phyloP scores from a whole-genome alignment of 805 yeast genomes.

The Candida orba region DNA sequence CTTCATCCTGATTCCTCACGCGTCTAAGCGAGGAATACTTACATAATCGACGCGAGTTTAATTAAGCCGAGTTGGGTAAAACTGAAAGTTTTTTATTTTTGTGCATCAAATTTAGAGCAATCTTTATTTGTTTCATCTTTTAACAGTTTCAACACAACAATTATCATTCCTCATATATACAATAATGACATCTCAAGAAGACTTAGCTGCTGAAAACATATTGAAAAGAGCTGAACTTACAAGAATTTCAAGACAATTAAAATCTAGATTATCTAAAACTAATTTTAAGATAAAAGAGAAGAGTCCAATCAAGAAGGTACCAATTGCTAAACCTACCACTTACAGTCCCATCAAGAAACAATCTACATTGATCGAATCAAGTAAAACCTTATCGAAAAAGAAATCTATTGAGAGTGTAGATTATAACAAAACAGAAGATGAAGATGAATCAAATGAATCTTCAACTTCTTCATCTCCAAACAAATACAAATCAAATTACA shows the following conservation, averaged over 20 bases:
- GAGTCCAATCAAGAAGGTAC: slow-evolving; percentile 1
- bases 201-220: slow-evolving; percentile 36
- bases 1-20: no score
- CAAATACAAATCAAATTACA: neutral
- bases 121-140: no score
- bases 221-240: slow-evolving; percentile 40
- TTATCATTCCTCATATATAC: neutral
- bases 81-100: no score
- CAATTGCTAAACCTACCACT: neutral
- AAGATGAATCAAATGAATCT: slow-evolving; percentile 10
- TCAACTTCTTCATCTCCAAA: no score
- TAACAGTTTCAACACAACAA: no score
- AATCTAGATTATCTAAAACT: slow-evolving; percentile 34
- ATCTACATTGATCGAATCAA: neutral
- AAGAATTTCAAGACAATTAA: slow-evolving; percentile 37
- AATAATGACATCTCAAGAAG: slow-evolving; percentile 24
- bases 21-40: no score
- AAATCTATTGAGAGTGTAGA: slow-evolving; percentile 17
- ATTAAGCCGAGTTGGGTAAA: slow-evolving; percentile 2
- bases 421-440: slow-evolving; percentile 19
- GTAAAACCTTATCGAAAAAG: slow-evolving; percentile 8
- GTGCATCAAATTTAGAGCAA: no score
- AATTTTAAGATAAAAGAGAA: slow-evolving; percentile 24
- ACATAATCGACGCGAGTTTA: slow-evolving; percentile 2
- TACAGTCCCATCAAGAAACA: slow-evolving; percentile 4